These are phyloP conservation scores for Phanerodontia chrysosporium DNA, from an alignment of 768 basidiomycete genomes.

Conservation along the genomic window DNA sequence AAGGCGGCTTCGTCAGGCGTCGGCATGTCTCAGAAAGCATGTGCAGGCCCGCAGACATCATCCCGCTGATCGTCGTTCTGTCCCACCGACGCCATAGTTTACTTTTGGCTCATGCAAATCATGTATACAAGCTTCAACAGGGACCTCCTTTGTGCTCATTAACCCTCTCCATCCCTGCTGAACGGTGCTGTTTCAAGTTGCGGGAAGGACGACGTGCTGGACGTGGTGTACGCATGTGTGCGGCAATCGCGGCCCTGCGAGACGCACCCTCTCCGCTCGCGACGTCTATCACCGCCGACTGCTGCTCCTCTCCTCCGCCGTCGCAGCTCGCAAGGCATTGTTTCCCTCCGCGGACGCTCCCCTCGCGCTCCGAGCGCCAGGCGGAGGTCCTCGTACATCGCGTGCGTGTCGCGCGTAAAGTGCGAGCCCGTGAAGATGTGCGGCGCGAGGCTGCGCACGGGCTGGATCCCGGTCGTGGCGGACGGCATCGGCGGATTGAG, in stretches of 20 bases:
- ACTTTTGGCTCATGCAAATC: neutral
- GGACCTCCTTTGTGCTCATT: neutral
- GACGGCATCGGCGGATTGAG: neutral
- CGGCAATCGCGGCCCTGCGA: neutral
- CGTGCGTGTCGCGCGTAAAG: slow-evolving; percentile 15
- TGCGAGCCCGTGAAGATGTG: slow-evolving; percentile 13
- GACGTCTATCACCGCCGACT: neutral
- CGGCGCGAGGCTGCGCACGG: neutral
- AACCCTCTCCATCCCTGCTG: neutral
- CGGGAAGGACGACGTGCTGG: neutral
- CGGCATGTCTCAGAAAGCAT: neutral
- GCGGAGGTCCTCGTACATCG: slow-evolving; percentile 15
- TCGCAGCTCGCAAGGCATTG: neutral
- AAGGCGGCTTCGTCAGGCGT: no score
- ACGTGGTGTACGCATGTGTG: neutral
- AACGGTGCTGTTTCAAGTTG: neutral
- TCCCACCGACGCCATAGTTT: neutral
- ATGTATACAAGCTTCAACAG: neutral
- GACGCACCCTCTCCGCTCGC: neutral
- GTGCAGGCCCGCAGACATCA: neutral
- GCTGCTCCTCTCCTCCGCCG: neutral
- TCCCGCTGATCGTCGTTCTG: neutral
- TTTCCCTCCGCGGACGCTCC: neutral
- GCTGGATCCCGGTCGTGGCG: neutral
- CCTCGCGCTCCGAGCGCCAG: neutral